Base-by-base conservation (phyloP, 1,139 yeast species). In the Debaryomycetaceae sp. region DNA sequence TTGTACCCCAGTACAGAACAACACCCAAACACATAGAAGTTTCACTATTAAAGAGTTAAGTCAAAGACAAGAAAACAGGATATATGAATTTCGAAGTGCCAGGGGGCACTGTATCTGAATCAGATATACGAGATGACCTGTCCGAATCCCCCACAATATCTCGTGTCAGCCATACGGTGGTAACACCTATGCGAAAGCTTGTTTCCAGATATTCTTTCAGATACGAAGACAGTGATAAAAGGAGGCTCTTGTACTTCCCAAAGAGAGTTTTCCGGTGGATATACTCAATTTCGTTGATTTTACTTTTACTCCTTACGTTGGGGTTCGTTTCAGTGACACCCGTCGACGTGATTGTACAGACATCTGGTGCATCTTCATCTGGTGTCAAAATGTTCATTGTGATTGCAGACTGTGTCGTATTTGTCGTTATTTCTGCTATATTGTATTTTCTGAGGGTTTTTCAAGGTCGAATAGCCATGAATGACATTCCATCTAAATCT, bases 311-410 rank as follows among this genome's bases (percentile, higher is more conserved):
- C 4, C 52, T 81, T 19, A 65, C 79, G 36, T 55, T 79, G 28
- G 85, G 79, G 2, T 75, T 86, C 43, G 65, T 82, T 8, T 67
- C 83, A 3, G 86, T 83, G 6, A 75, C 89, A 0, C 89, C 89
- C 1, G 72, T 84, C n/a, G 95, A 87, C 59, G 81, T 85, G 36
- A 75, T 85, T 44, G 78, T 78, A 1, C 91, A 83, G 59, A 81
- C 91, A 2, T 58, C 75, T 1, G 67, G 74, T 33, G 63, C 79
- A 2, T 65, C 76, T 16, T 78, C 78, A 41, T 78, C 78, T 47
- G 81, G 75, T 8, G 63, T 87, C 59, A 84, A 87, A 56, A 76
- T 85, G 14, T 81, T 86, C 48, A 83, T 86, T 48, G 89, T 89
- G 29, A 80, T 87, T 16, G 78, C 81, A 37, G 88, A 85, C 7